Percentiles rank a stretch among this genome's conserved stretches.
These are phyloP conservation scores for Pythium aristosporum DNA, from an alignment of 352 stramenopile genomes.

Conservation along the genomic window DNA sequence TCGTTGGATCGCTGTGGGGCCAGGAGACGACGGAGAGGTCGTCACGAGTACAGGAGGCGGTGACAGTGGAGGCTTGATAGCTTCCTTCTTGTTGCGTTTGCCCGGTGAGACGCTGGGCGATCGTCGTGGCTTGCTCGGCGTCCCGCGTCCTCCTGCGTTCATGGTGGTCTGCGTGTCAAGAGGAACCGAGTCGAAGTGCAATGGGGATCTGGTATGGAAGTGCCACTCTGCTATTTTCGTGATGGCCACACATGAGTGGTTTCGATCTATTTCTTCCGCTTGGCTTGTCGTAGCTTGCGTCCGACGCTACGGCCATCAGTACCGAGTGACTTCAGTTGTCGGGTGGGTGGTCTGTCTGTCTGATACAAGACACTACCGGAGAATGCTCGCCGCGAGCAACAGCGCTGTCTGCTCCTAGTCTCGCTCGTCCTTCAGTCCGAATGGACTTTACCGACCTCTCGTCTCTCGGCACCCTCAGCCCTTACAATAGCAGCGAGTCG, in stretches of 20 bases:
- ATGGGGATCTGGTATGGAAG: too few relatives aligned
- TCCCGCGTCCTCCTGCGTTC: neutral
- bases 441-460: constrained; percentile 60
- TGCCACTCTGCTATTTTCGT: constrained; percentile 19
- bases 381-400: neutral
- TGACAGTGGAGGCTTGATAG: neutral
- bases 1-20: constrained; percentile 14
- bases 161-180: neutral
- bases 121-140: neutral
- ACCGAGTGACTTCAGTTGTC: neutral
- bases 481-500: constrained; percentile 35
- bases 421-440: neutral
- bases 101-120: constrained; percentile 6
- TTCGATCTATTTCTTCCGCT: constrained; percentile 23
- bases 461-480: constrained; percentile 33
- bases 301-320: neutral
- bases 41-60: neutral
- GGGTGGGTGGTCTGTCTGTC: neutral
- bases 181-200: neutral
- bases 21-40: neutral
- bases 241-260: constrained; percentile 7
- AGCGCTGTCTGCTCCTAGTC: neutral
- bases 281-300: too few relatives aligned
- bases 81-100: constrained; percentile 1
- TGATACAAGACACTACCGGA: neutral